Evolutionary conservation across 371 early-diverging fungal genomes (phyloP).

Genomic region (Umbelopsis sp.): DNA sequence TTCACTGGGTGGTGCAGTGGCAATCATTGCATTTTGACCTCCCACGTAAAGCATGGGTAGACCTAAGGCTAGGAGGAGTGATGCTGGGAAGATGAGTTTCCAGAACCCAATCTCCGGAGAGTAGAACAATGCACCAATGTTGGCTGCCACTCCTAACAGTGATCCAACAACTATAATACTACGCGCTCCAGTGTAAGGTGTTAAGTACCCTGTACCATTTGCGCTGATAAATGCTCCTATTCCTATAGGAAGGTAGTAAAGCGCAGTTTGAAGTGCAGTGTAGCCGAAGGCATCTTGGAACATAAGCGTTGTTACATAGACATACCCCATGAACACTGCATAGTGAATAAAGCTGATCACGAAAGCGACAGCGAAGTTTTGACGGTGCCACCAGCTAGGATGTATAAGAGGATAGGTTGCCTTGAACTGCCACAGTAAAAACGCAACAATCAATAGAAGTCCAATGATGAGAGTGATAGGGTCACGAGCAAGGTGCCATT

Average conservation of each 20-base stretch:
- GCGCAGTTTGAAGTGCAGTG: constrained; percentile 38
- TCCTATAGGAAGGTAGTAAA: constrained; percentile 34
- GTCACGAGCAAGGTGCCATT: constrained; percentile 39
- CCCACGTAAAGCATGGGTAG: neutral
- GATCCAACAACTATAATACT: too few relatives aligned
- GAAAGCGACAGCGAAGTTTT: too few relatives aligned
- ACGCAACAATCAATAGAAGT: constrained; percentile 38
- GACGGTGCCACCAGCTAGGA: constrained; percentile 30
- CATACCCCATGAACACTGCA: constrained; percentile 38
- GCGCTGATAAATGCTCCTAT: neutral
- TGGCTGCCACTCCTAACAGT: too few relatives aligned
- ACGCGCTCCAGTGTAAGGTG: too few relatives aligned
- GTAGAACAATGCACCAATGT: too few relatives aligned
- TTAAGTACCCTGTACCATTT: too few relatives aligned
- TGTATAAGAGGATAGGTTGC: constrained; percentile 39
- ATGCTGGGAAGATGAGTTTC: neutral
- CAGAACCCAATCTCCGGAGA: neutral
- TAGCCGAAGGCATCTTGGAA: constrained; percentile 46
- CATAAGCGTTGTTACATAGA: constrained; percentile 43
- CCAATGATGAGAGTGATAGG: constrained; percentile 43
- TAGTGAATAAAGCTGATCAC: constrained; percentile 30
- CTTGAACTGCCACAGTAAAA: constrained; percentile 30
- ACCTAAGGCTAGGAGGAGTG: neutral
- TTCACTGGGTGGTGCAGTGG: neutral
- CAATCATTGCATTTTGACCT: constrained; percentile 8